A percentile compares a stretch with the other conserved stretches of the same genome.
Conservation (phyloP, 2,329 filamentous ascomycete species). For the Magnaporthales sp. region DNA sequence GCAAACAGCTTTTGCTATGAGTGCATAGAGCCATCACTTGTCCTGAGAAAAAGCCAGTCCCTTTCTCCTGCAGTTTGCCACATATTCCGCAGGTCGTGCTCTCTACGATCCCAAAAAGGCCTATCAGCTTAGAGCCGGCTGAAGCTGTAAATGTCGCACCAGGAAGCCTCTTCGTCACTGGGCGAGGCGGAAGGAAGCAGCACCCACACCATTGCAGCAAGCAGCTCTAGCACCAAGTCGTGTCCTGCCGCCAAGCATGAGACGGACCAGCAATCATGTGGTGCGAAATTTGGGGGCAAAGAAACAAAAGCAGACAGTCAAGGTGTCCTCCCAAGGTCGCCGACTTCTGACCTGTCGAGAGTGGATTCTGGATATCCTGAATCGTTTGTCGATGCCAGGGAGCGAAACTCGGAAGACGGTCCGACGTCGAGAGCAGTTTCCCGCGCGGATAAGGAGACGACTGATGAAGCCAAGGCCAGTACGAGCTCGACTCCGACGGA, state of each 20-base stretch:
- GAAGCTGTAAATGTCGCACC: not conserved
- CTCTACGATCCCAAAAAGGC: not conserved
- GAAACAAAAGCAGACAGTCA: not conserved
- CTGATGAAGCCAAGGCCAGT: not conserved
- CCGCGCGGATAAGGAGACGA: not conserved
- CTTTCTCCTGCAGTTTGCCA: not conserved
- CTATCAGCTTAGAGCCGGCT: not conserved
- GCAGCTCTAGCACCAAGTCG: slow-evolving; percentile 4
- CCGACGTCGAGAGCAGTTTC: not conserved
- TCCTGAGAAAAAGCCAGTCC: not conserved
- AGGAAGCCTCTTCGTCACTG: not conserved
- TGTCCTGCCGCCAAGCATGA: not conserved
- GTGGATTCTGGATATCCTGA: not conserved
- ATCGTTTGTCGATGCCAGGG: not conserved
- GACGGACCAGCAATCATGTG: not conserved
- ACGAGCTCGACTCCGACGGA: not conserved
- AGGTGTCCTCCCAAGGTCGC: no score
- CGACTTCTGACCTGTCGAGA: not conserved
- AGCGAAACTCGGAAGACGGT: not conserved
- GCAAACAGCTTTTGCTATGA: not conserved
- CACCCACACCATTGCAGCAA: slow-evolving; percentile 5
- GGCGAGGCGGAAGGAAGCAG: not conserved
- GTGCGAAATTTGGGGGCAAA: not conserved
- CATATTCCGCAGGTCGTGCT: not conserved
- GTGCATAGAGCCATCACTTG: not conserved